phyloP scores from a whole-genome alignment of 1,284 basidiomycete species.

The Schizophyllum commune region DNA sequence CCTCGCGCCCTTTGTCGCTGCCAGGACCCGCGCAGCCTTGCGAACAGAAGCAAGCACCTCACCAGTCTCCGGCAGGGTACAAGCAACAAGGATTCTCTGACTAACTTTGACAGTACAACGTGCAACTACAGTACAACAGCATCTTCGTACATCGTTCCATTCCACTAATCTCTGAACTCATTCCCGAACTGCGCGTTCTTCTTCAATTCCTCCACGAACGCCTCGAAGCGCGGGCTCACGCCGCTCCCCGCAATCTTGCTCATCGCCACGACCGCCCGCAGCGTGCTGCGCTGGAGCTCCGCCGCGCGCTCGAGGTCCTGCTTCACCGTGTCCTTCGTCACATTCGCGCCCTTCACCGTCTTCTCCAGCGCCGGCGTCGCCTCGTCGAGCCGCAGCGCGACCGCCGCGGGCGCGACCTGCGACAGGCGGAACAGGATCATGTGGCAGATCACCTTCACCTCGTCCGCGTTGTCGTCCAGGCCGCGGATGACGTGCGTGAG shows the following conservation, averaged over 20 bases:
- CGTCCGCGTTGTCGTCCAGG: constrained; percentile 85
- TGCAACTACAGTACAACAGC: too few relatives aligned
- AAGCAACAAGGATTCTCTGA: too few relatives aligned
- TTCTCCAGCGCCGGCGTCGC: constrained; percentile 74
- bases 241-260: constrained; percentile 57
- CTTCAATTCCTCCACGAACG: constrained; percentile 64
- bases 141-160: background rate
- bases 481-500: constrained; percentile 78
- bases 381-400: constrained; percentile 81
- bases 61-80: background rate
- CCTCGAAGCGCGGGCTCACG: constrained; percentile 66
- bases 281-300: constrained; percentile 83
- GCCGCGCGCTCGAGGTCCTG: constrained; percentile 93
- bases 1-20: too few relatives aligned
- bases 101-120: too few relatives aligned
- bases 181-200: constrained; percentile 53
- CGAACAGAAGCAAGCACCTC: background rate
- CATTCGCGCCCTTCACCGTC: constrained; percentile 86
- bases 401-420: constrained; percentile 74
- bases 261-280: constrained; percentile 82
- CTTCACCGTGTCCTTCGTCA: constrained; percentile 93
- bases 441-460: constrained; percentile 95
- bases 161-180: constrained; percentile 57
- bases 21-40: background rate
- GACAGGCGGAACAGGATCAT: constrained; percentile 92